phyloP scores from a whole-genome alignment of 1,284 basidiomycete genomes.

The Vanrija pseudolonga region DNA sequence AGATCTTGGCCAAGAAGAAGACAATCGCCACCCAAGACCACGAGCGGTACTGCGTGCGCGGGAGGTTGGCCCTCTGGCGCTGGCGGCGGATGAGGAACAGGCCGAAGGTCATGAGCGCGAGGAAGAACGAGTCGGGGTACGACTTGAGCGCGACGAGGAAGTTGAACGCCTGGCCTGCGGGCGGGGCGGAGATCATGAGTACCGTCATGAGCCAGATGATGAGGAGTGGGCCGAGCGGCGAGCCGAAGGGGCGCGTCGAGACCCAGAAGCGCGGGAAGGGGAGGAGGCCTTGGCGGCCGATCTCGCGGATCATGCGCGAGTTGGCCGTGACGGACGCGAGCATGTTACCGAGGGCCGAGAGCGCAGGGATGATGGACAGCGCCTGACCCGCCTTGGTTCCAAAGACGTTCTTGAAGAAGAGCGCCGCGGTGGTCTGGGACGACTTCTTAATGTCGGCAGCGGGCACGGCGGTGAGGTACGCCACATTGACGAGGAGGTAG shows the following conservation, averaged over 20 bases:
- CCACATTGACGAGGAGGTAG: conserved; percentile 36
- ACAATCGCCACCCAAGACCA: conserved; percentile 50
- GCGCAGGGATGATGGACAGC: conserved; percentile 37
- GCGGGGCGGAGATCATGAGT: conserved; percentile 57
- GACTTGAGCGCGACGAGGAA: conserved; percentile 51
- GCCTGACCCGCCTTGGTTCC: conserved; percentile 40
- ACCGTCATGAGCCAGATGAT: conserved; percentile 54
- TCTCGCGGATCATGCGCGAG: conserved; percentile 49
- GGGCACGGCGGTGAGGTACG: conserved; percentile 49
- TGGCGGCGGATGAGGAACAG: conserved; percentile 52
- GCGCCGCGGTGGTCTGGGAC: conserved; percentile 38
- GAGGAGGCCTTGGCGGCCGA: conserved; percentile 44
- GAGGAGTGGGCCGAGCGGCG: conserved; percentile 51
- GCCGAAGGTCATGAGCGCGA: conserved; percentile 49
- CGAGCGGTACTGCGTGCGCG: conserved; percentile 48
- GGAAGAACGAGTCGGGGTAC: conserved; percentile 52
- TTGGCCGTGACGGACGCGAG: conserved; percentile 44
- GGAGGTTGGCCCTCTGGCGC: conserved; percentile 43
- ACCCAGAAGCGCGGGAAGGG: conserved; percentile 41
- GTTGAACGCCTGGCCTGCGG: conserved; percentile 57
- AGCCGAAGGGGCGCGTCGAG: conserved; percentile 38
- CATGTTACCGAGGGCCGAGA: conserved; percentile 43
- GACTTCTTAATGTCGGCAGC: conserved; percentile 35
- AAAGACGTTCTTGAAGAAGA: conserved; percentile 46
- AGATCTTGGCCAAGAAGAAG: conserved; percentile 50